Conservation (phyloP, 768 basidiomycete genomes). For the Auriscalpium microsporum region DNA sequence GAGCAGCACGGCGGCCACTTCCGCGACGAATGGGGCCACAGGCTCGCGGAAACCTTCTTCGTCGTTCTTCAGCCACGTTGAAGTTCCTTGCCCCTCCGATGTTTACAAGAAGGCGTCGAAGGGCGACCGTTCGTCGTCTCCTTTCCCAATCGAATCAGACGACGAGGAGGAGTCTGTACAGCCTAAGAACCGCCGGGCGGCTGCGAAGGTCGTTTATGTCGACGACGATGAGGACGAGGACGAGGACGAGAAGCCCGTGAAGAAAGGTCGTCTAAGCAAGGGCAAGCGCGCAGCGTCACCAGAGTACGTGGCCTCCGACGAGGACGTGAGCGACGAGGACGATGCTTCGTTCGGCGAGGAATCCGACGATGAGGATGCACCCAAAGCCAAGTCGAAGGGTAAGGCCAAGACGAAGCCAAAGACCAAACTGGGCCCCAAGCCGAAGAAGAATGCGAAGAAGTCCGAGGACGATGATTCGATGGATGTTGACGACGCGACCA, state of each 20-base stretch:
- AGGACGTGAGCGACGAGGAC: slow-evolving; percentile 24
- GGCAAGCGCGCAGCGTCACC: slow-evolving; percentile 14
- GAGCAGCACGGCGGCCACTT: neutral
- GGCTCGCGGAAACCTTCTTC: neutral
- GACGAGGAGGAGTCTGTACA: slow-evolving; percentile 4
- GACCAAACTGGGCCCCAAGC: slow-evolving; percentile 15
- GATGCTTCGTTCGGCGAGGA: slow-evolving; percentile 10
- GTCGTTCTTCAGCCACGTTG: slow-evolving; percentile 11
- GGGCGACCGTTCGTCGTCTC: slow-evolving; percentile 2
- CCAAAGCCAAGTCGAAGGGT: slow-evolving; percentile 23
- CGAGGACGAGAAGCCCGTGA: slow-evolving; percentile 11
- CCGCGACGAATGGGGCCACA: neutral
- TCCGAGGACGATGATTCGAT: slow-evolving; percentile 35
- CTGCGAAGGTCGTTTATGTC: slow-evolving; percentile 23
- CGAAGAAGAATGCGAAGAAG: slow-evolving; percentile 20
- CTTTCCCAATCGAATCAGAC: slow-evolving; percentile 3
- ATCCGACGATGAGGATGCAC: slow-evolving; percentile 30
- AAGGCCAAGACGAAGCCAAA: slow-evolving; percentile 8
- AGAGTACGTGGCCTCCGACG: slow-evolving; percentile 23
- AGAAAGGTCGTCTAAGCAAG: slow-evolving; percentile 10
- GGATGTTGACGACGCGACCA: slow-evolving; percentile 44
- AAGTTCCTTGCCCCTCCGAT: slow-evolving; percentile 3
- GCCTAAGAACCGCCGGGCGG: slow-evolving; percentile 1
- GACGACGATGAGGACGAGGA: slow-evolving; percentile 48
- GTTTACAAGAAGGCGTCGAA: slow-evolving; percentile 4